Evolutionary conservation across 352 stramenopile species (phyloP).

Genomic region (Phytophthora podocarpi): DNA sequence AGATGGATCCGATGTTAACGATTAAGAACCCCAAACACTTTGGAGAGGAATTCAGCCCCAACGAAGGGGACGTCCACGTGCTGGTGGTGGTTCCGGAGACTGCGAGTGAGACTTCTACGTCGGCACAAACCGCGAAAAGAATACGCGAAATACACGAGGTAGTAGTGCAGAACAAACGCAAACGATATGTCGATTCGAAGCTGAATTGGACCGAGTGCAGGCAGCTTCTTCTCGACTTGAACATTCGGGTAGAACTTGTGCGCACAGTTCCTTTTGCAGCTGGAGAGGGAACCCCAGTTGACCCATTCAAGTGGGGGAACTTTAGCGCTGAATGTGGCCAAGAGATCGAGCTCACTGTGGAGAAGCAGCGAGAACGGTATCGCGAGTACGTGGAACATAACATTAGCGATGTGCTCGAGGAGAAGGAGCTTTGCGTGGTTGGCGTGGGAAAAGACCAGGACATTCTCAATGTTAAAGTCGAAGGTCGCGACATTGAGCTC

Average conservation of each 20-base stretch:
- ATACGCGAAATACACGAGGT: no score
- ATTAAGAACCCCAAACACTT: background rate
- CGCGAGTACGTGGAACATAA: conserved; percentile 38
- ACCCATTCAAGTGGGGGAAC: background rate
- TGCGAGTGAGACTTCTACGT: no score
- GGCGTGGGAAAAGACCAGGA: conserved; percentile 39
- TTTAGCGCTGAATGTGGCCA: background rate
- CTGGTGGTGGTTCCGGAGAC: background rate
- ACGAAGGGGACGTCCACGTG: background rate
- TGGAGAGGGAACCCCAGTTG: no score
- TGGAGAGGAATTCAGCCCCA: background rate
- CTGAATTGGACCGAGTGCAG: no score
- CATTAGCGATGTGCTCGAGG: conserved; percentile 32
- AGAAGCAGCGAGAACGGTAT: conserved; percentile 38
- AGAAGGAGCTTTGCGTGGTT: conserved; percentile 43
- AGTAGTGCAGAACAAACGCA: no score
- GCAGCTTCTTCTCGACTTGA: no score
- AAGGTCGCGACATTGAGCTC: conserved; percentile 37
- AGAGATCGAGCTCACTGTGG: conserved; percentile 16
- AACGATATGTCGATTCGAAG: no score
- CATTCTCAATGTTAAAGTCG: conserved; percentile 41
- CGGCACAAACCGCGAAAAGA: no score
- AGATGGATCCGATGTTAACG: background rate
- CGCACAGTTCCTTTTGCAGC: no score
- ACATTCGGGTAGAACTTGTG: no score